A percentile compares a stretch with the other conserved stretches of the same genome.
phyloP scores from a whole-genome alignment of 2,329 filamentous ascomycete species.

The Aspergillus sp. region DNA sequence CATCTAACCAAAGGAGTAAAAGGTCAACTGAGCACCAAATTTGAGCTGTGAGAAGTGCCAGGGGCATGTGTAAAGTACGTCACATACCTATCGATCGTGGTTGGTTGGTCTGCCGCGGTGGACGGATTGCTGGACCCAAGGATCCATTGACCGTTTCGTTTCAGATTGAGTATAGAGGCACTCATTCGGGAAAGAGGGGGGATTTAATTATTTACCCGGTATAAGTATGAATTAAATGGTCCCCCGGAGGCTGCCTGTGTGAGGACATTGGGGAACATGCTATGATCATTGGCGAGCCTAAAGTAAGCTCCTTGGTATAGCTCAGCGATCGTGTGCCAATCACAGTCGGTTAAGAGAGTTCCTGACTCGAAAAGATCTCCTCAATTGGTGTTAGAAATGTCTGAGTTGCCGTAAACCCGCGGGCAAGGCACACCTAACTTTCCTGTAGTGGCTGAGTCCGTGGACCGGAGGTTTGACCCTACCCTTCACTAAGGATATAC shows the following conservation, averaged over 20 bases:
- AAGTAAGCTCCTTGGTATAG: neutral
- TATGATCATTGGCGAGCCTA: neutral
- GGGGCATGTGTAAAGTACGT: neutral
- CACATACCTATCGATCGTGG: neutral
- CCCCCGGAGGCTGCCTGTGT: neutral
- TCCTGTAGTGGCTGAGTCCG: neutral
- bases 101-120: neutral
- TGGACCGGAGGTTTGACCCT: neutral
- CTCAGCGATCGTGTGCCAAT: neutral
- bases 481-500: neutral
- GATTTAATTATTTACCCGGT: neutral
- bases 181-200: neutral
- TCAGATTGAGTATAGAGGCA: neutral
- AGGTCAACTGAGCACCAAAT: neutral
- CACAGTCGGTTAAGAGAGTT: neutral
- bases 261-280: neutral
- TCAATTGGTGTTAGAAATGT: neutral
- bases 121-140: neutral
- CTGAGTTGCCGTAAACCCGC: neutral
- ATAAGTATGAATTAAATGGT: neutral
- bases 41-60: too few species aligned
- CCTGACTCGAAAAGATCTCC: neutral
- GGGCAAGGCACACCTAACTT: neutral
- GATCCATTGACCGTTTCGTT: slow-evolving; percentile 1
- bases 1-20: neutral